Evolutionary conservation across 371 early-diverging fungal species (phyloP), one percentile per base, ranked within the genome.

Genomic region (Phascolomyces articulosus): DNA sequence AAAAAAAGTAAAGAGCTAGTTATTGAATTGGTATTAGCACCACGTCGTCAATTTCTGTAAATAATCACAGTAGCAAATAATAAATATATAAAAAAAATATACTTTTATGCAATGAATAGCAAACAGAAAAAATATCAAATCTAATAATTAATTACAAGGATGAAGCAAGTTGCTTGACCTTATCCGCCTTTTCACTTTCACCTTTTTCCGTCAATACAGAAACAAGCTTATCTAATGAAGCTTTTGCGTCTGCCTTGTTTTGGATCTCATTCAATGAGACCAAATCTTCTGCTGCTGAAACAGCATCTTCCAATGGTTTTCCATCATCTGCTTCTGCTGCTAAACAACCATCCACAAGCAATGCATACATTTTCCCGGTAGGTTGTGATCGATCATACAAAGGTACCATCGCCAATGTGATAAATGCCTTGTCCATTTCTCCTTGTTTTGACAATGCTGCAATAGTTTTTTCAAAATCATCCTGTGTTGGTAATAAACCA

Each of bases 1-100:
- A 69, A 66, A 21, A 66, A 66, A 34, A 70, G 63, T 10, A 60
- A 63, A 21, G 62, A 71, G 1, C 62, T 81, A 3, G 76, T 81
- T 2, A 41, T 78, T 7, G 57, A 61, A 24, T 49, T 78, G 27
- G 55, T 58, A 13, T 41, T 68, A 26, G 55, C 59, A 38, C 58
- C 69, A 23, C 60, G 68, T 51, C 51, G 34, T 47, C 67, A 69
- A 66, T 69, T 71, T 56, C 58, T 78, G 53, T 70, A 70, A 63
- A 56, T n/a, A n/a, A n/a, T n/a, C n/a, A n/a, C n/a, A n/a, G n/a
- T n/a, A n/a, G n/a, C n/a, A n/a, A n/a, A n/a, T 29, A 26, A 48
- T 28, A 65, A 44, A 60, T 31, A 58, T 26, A 54, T 29, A 58
- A 31, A 29, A 15, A 54, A n/a, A 15, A 16, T 38, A 40, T 59